phyloP scores from a whole-genome alignment of 2,329 filamentous ascomycete species.

The Talaromyces sp. region DNA sequence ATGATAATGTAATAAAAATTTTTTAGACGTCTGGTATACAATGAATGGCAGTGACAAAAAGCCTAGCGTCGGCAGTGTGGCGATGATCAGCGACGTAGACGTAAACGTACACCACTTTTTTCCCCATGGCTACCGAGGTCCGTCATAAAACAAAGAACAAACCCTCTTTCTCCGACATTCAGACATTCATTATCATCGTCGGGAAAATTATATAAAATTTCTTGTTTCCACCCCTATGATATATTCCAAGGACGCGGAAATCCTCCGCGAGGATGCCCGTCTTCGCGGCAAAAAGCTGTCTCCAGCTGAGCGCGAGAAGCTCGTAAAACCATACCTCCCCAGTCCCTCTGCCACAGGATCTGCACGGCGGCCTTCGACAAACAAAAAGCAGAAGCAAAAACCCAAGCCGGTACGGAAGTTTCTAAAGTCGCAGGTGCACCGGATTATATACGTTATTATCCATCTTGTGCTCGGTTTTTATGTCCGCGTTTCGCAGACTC shows the following conservation, averaged over 20 bases:
- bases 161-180: background rate
- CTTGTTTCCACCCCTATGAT: constrained; percentile 21
- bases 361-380: constrained; percentile 17
- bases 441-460: constrained; percentile 41
- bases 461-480: constrained; percentile 85
- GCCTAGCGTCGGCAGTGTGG: background rate
- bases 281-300: constrained; percentile 38
- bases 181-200: background rate
- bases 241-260: constrained; percentile 26
- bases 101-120: background rate
- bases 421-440: constrained; percentile 40
- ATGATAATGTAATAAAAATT: too few relatives aligned
- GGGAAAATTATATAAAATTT: background rate
- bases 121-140: background rate
- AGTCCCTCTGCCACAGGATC: constrained; percentile 25
- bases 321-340: constrained; percentile 52
- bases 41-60: background rate
- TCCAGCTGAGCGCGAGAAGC: constrained; percentile 45
- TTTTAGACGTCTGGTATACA: background rate
- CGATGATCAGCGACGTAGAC: background rate
- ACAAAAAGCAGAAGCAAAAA: background rate
- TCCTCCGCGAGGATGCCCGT: constrained; percentile 37
- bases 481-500: constrained; percentile 73
- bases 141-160: background rate
- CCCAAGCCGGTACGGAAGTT: constrained; percentile 40